These are phyloP conservation scores for Picocystis sp. DNA, from an alignment of 163 green algal species.

Conservation along the genomic window DNA sequence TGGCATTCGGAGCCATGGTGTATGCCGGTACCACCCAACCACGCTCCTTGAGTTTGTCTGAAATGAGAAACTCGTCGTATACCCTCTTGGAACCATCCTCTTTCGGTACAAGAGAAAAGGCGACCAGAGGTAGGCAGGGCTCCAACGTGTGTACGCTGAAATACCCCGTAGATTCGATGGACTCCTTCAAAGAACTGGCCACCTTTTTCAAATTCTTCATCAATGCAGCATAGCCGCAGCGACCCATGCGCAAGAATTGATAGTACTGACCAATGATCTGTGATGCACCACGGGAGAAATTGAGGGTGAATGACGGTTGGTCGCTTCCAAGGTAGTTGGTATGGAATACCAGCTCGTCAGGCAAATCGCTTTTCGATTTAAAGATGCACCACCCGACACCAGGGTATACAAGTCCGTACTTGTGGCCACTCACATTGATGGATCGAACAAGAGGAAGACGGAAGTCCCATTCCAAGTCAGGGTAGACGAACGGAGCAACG, in stretches of 20 bases:
- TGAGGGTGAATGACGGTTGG: conserved; percentile 43
- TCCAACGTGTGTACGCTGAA: not conserved
- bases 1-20: conserved; percentile 23
- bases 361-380: conserved; percentile 24
- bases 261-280: conserved; percentile 45
- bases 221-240: conserved; percentile 34
- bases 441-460: conserved; percentile 32
- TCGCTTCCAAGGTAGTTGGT: conserved; percentile 27
- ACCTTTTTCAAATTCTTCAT: conserved; percentile 34
- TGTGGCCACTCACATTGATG: conserved; percentile 47
- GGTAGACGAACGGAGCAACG: conserved; percentile 33
- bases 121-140: conserved; percentile 32
- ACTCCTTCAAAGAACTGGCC: conserved; percentile 14
- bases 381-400: conserved; percentile 45
- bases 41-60: conserved; percentile 14
- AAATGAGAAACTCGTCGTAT: conserved; percentile 36
- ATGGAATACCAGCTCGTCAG: conserved; percentile 28
- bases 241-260: conserved; percentile 41
- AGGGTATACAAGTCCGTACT: conserved; percentile 47
- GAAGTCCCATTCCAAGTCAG: conserved; percentile 54
- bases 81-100: conserved; percentile 8
- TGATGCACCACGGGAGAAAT: conserved; percentile 37
- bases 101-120: conserved; percentile 27
- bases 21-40: conserved; percentile 42
- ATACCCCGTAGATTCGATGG: conserved; percentile 11